These are phyloP conservation scores for Zalaria sp. DNA, from an alignment of 2,329 filamentous ascomycete genomes.

Conservation along the genomic window DNA sequence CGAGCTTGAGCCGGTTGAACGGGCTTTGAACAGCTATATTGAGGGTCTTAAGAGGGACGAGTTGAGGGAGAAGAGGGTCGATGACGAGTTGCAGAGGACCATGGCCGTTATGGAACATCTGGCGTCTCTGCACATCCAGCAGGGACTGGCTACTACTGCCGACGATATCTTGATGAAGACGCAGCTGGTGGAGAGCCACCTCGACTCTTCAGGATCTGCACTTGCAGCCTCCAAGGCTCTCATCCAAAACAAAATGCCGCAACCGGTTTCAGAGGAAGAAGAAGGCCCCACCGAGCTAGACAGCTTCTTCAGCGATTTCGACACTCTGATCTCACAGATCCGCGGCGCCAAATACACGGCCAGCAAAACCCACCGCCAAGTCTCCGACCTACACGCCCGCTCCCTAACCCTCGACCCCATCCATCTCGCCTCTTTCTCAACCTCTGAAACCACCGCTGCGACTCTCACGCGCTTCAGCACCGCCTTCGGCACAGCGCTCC, in stretches of 20 bases:
- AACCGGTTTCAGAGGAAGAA: constrained; percentile 47
- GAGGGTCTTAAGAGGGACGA: constrained; percentile 74
- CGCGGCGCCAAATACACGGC: constrained; percentile 74
- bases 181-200: constrained; percentile 61
- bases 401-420: constrained; percentile 60
- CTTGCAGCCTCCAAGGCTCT: constrained; percentile 50
- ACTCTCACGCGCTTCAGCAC: constrained; percentile 54
- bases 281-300: constrained; percentile 32
- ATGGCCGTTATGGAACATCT: constrained; percentile 81
- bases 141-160: constrained; percentile 57
- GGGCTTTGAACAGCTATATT: constrained; percentile 76
- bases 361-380: constrained; percentile 59
- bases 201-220: constrained; percentile 61
- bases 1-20: constrained; percentile 83
- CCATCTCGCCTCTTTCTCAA: constrained; percentile 54
- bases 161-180: constrained; percentile 69
- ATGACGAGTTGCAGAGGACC: constrained; percentile 64
- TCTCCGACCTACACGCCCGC: constrained; percentile 64
- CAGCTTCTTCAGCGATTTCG: constrained; percentile 56
- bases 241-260: constrained; percentile 50
- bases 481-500: constrained; percentile 51
- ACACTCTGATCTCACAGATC: constrained; percentile 58
- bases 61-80: constrained; percentile 70
- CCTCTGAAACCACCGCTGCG: constrained; percentile 49
- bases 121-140: constrained; percentile 62